These are phyloP conservation scores for Erodium moschatum DNA, from an alignment of 441 rosid species.

Conservation along the genomic window DNA sequence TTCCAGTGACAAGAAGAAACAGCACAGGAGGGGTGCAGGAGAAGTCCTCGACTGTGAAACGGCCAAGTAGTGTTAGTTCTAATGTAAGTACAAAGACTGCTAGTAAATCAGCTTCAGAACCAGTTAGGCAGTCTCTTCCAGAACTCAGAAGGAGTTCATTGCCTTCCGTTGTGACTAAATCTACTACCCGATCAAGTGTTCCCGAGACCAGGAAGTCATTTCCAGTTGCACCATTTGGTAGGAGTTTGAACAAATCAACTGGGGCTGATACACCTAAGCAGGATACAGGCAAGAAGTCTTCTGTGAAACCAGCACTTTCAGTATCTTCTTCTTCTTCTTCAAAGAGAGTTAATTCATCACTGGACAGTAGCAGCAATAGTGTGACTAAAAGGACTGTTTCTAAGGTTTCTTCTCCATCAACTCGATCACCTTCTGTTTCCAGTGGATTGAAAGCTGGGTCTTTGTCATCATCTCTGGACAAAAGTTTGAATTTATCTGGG, in stretches of 20 bases:
- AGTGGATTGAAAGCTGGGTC: slow-evolving; percentile 61
- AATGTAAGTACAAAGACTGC: slow-evolving; percentile 34
- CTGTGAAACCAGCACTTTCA: slow-evolving; percentile 41
- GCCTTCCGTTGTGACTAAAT: slow-evolving; percentile 55
- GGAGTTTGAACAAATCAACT: slow-evolving; percentile 48
- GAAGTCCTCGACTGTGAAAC: slow-evolving; percentile 34
- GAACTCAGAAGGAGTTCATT: slow-evolving; percentile 65
- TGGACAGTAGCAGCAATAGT: slow-evolving; percentile 58
- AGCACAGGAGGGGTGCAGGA: slow-evolving; percentile 80
- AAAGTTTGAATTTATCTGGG: slow-evolving; percentile 65
- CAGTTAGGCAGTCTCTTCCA: slow-evolving; percentile 69
- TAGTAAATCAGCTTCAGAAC: slow-evolving; percentile 35
- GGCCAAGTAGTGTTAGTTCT: slow-evolving; percentile 23
- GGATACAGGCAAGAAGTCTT: slow-evolving; percentile 39
- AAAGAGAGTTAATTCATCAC: slow-evolving; percentile 46
- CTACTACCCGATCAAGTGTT: slow-evolving; percentile 34
- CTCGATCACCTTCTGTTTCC: slow-evolving; percentile 61
- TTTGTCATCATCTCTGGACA: slow-evolving; percentile 50
- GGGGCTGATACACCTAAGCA: slow-evolving; percentile 43
- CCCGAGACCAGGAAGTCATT: slow-evolving; percentile 44
- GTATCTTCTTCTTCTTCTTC: slow-evolving; percentile 52
- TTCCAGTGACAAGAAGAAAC: slow-evolving; percentile 58
- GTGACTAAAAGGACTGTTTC: slow-evolving; percentile 49
- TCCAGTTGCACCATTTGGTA: slow-evolving; percentile 38
- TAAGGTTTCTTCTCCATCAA: slow-evolving; percentile 55